A percentile compares a stretch with the other conserved stretches of the same genome.
Evolutionary conservation across 73 alveolate species (phyloP).

Genomic region (Diophrys sp.): DNA sequence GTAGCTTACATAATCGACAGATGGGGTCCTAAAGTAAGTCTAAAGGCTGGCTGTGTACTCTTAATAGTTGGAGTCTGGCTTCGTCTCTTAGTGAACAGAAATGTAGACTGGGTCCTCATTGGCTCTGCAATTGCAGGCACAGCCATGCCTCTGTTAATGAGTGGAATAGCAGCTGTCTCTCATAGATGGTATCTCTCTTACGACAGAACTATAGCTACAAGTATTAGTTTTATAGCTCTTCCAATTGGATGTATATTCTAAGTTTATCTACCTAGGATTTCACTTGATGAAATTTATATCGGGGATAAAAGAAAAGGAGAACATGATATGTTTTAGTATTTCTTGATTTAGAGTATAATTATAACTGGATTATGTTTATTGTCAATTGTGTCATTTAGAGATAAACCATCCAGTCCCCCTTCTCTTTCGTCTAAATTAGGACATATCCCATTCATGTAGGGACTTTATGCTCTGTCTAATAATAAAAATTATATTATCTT

Average conservation of each 20-base stretch:
- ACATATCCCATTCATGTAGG: neutral
- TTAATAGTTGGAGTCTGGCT: neutral
- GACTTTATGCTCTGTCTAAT: neutral
- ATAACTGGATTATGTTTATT: neutral
- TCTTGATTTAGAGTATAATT: no score
- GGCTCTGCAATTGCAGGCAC: neutral
- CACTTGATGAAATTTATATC: neutral
- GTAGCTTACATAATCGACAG: neutral
- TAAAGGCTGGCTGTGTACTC: neutral
- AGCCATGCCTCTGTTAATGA: neutral
- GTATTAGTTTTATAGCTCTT: neutral
- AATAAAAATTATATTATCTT: no score
- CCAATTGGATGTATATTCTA: neutral
- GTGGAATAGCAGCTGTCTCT: neutral
- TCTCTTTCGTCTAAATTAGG: neutral
- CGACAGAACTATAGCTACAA: neutral
- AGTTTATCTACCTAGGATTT: neutral
- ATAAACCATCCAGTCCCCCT: neutral
- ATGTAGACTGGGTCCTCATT: neutral
- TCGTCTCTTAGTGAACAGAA: neutral
- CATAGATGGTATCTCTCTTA: neutral
- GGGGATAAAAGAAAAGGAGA: neutral
- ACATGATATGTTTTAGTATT: neutral
- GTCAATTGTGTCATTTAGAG: neutral
- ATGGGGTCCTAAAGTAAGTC: neutral